These are phyloP conservation scores for Arxiozyma slooffiae DNA, from an alignment of 1,139 yeast species.

Conservation along the genomic window DNA sequence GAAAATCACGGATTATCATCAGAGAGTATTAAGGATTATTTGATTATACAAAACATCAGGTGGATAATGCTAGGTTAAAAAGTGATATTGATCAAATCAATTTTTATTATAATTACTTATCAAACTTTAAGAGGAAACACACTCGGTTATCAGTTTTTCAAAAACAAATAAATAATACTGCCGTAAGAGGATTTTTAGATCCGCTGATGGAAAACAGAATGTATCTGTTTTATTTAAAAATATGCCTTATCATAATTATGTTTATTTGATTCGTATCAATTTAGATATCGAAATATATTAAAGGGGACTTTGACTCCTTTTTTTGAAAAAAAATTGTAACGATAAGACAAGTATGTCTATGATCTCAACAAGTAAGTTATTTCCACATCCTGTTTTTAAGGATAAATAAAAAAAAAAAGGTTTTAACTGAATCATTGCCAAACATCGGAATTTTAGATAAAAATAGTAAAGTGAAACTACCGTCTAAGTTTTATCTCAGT, in stretches of 20 bases:
- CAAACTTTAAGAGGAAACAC: conserved; percentile 15
- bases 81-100: conserved; percentile 23
- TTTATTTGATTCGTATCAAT: conserved; percentile 30
- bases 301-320: conserved; percentile 30
- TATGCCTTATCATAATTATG: conserved; percentile 12
- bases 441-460: conserved; percentile 22
- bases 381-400: conserved; percentile 75
- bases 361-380: conserved; percentile 67
- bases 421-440: conserved; percentile 31
- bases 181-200: background rate
- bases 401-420: conserved; percentile 30
- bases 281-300: conserved; percentile 31
- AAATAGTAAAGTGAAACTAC: conserved; percentile 12
- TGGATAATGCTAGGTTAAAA: conserved; percentile 13
- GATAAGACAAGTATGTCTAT: conserved; percentile 67
- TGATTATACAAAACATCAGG: conserved; percentile 20
- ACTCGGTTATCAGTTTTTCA: conserved; percentile 5
- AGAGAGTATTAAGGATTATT: conserved; percentile 26
- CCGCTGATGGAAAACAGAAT: conserved; percentile 2
- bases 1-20: conserved; percentile 20
- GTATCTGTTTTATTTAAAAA: background rate
- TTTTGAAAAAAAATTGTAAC: conserved; percentile 48
- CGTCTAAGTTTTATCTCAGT: conserved; percentile 43
- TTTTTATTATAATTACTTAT: conserved; percentile 18
- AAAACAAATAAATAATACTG: background rate